Conservation (phyloP, 306 rosid genomes). For the Trifolium dubium region DNA sequence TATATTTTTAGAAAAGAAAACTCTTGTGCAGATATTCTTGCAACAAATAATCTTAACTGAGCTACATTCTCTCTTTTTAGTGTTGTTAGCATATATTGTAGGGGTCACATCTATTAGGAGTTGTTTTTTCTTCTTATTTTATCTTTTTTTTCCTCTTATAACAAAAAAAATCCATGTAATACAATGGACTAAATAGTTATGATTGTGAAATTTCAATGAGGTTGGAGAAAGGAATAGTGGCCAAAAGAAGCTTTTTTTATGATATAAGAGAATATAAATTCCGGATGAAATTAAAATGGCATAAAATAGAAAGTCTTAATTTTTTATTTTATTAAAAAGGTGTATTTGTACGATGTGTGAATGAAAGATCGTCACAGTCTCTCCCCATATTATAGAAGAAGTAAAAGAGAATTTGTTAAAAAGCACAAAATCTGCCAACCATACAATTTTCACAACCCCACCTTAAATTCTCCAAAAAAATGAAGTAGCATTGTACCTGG, state of each 20-base stretch:
- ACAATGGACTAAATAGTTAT: background rate
- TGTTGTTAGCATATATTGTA: too few species aligned
- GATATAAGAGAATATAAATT: conserved; percentile 30
- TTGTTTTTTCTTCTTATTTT: too few species aligned
- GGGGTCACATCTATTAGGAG: too few species aligned
- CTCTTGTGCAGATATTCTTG: too few species aligned
- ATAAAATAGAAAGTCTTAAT: conserved; percentile 31
- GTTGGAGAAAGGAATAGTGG: conserved; percentile 26
- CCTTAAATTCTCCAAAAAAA: conserved; percentile 23
- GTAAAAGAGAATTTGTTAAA: conserved; percentile 19
- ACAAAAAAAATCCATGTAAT: too few species aligned
- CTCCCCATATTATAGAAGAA: conserved; percentile 6
- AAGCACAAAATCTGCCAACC: conserved; percentile 17
- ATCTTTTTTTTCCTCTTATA: too few species aligned
- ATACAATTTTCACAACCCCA: conserved; percentile 12
- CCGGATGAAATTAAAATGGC: conserved; percentile 12
- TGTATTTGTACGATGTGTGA: conserved; percentile 12
- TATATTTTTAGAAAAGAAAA: too few species aligned
- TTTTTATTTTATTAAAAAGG: conserved; percentile 17
- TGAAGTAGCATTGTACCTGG: background rate
- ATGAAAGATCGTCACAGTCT: conserved; percentile 28
- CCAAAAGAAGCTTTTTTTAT: conserved; percentile 12
- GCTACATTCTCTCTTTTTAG: too few species aligned
- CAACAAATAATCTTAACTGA: too few species aligned
- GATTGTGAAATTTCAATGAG: conserved; percentile 10